Percentiles rank a stretch among this genome's conserved stretches.
Conservation (phyloP, 306 rosid genomes). For the Biancaea sappan region DNA sequence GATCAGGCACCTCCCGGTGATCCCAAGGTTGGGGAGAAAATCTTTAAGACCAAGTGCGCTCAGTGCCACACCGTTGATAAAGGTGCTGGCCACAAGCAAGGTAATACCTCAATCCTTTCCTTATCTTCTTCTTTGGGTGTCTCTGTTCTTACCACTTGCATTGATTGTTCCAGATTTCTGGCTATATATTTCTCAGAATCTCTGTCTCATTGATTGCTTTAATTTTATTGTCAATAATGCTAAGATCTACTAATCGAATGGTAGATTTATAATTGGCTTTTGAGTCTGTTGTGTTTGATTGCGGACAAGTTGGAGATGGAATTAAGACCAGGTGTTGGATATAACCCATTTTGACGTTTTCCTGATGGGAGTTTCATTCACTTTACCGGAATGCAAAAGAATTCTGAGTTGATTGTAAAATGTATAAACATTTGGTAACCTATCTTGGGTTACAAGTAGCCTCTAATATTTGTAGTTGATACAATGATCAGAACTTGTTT, state of each 20-base stretch:
- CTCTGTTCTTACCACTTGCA: not conserved
- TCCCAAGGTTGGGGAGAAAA: constrained; percentile 66
- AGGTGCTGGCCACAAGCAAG: constrained; percentile 95
- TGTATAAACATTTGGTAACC: not conserved
- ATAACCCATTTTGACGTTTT: not conserved
- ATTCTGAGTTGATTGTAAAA: not conserved
- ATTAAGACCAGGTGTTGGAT: not conserved
- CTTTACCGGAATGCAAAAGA: not conserved
- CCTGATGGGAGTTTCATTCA: not conserved
- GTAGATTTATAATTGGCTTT: not conserved
- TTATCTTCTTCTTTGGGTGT: not conserved
- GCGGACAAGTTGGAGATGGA: not conserved
- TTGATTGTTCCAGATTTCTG: not conserved
- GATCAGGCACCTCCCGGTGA: constrained; percentile 79
- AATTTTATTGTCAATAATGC: not conserved
- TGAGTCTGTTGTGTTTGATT: not conserved
- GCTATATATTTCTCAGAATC: not conserved
- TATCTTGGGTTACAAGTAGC: not conserved
- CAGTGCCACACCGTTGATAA: constrained; percentile 92
- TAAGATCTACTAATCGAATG: not conserved
- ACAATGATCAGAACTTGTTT: not conserved
- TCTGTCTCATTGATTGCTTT: not conserved
- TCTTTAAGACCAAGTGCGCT: constrained; percentile 89
- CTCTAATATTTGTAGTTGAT: not conserved
- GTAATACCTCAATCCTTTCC: constrained; percentile 25